A percentile compares a stretch with the other conserved stretches of the same genome.
These are phyloP conservation scores for Cryptococcus sp. DNA, from an alignment of 1,284 basidiomycete species.

Conservation along the genomic window DNA sequence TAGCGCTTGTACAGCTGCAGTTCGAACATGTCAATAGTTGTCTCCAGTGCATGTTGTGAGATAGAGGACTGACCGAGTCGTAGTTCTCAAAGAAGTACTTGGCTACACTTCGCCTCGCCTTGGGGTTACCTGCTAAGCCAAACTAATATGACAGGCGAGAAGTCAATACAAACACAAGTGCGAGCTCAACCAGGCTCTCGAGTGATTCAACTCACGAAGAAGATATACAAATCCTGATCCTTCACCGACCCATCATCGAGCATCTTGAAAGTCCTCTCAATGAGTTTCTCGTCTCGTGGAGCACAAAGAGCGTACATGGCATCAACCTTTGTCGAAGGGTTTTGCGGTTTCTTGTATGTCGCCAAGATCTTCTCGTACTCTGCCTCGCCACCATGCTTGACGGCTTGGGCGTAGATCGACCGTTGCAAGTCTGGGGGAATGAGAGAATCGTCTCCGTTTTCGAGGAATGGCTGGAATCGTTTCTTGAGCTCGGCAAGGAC, in stretches of 20 bases:
- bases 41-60: no score
- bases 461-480: constrained; percentile 73
- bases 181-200: neutral
- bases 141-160: constrained; percentile 55
- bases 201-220: constrained; percentile 33
- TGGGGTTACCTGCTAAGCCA: constrained; percentile 49
- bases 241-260: constrained; percentile 58
- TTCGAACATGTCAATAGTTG: constrained; percentile 4
- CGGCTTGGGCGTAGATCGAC: constrained; percentile 54
- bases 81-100: constrained; percentile 65
- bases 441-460: constrained; percentile 71
- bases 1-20: constrained; percentile 69
- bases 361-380: constrained; percentile 76
- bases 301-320: constrained; percentile 61
- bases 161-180: neutral
- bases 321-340: constrained; percentile 68
- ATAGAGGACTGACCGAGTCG: constrained; percentile 58
- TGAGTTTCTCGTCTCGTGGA: constrained; percentile 50
- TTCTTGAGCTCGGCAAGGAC: constrained; percentile 71
- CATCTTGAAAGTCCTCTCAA: constrained; percentile 65
- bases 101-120: constrained; percentile 40
- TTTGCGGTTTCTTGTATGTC: constrained; percentile 72
- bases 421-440: constrained; percentile 77
- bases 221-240: constrained; percentile 67
- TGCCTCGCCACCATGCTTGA: constrained; percentile 70